Conservation (phyloP, 1,284 basidiomycete genomes). For the Trichosporon faecale region DNA sequence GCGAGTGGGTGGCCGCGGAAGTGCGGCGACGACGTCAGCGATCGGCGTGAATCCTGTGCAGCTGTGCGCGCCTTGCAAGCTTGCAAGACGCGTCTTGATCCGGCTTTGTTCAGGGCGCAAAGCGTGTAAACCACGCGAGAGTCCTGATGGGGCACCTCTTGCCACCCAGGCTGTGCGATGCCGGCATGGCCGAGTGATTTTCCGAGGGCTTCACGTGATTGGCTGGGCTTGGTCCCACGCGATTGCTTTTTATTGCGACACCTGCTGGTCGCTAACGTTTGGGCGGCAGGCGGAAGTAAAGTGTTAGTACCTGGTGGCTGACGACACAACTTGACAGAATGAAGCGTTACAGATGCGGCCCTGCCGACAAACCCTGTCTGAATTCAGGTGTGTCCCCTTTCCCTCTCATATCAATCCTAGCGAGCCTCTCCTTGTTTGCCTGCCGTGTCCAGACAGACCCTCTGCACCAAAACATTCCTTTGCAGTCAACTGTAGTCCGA, state of each 20-base stretch:
- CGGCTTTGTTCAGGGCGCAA: background rate
- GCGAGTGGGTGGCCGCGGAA: background rate
- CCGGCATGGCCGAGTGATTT: slow-evolving; percentile 1
- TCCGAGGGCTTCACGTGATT: background rate
- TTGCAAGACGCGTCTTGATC: background rate
- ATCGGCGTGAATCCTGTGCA: background rate
- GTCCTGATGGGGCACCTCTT: background rate
- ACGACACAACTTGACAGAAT: slow-evolving; percentile 3
- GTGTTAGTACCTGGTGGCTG: slow-evolving; percentile 9
- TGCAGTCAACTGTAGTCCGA: background rate
- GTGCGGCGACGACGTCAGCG: slow-evolving; percentile 1
- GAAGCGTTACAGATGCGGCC: slow-evolving; percentile 10
- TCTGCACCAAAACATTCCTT: slow-evolving; percentile 5
- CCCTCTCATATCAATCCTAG: background rate
- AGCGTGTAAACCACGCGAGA: background rate
- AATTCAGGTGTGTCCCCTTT: background rate
- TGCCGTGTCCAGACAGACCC: background rate
- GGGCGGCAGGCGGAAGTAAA: background rate
- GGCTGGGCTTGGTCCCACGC: background rate
- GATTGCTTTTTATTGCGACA: slow-evolving; percentile 1
- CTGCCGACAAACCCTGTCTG: slow-evolving; percentile 4
- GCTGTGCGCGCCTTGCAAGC: too few relatives aligned
- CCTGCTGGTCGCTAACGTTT: background rate
- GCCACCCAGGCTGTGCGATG: background rate
- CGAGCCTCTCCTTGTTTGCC: background rate